Evolutionary conservation across 2,329 filamentous ascomycete genomes (phyloP).

Genomic region (Pseudocercospora macadamiae): DNA sequence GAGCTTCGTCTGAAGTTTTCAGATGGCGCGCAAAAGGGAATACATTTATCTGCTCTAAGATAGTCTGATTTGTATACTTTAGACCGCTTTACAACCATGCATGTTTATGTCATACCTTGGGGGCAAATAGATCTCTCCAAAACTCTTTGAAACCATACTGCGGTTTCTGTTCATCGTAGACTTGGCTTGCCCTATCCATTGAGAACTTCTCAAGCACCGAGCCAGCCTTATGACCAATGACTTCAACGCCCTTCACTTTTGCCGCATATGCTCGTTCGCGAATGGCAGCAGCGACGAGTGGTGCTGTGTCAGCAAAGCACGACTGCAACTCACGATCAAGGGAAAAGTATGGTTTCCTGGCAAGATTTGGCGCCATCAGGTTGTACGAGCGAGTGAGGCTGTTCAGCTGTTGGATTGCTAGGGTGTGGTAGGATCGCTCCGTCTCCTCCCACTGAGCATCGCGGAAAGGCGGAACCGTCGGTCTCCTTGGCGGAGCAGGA

Average conservation of each 20-base stretch:
- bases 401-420: constrained; percentile 80
- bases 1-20: no score
- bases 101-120: constrained; percentile 12
- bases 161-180: constrained; percentile 74
- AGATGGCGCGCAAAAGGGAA: no score
- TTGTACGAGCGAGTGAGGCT: constrained; percentile 84
- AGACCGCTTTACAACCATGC: not conserved
- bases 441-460: constrained; percentile 74
- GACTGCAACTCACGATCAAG: constrained; percentile 78
- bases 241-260: constrained; percentile 43
- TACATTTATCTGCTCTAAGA: no score
- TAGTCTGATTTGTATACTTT: not conserved
- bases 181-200: constrained; percentile 55
- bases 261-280: constrained; percentile 64
- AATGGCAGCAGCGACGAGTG: constrained; percentile 72
- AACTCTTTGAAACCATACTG: constrained; percentile 88
- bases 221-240: constrained; percentile 48
- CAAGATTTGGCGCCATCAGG: constrained; percentile 86
- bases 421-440: constrained; percentile 73
- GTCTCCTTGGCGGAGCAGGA: constrained; percentile 28
- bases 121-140: constrained; percentile 76
- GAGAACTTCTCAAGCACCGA: constrained; percentile 67
- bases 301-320: constrained; percentile 87
- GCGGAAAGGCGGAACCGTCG: constrained; percentile 62
- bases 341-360: constrained; percentile 89